Base-by-base conservation (phyloP, 2,329 filamentous ascomycete genomes). In the Berkeleyomyces rouxiae region DNA sequence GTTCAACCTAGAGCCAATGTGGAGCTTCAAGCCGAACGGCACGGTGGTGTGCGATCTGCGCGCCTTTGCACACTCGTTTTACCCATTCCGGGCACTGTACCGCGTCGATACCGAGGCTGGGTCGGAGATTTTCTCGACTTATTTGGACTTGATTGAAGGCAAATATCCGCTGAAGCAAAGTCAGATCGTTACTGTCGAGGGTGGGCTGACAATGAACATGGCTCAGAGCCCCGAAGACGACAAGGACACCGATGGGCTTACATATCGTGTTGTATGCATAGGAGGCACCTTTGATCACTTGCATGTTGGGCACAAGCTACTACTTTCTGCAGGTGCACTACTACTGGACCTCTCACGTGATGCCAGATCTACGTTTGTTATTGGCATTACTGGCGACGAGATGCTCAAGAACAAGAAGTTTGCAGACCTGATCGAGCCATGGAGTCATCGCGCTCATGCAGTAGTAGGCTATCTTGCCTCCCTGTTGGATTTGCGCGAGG, bases 261-360 rank as follows among this genome's bases (percentile, higher is more conserved):
- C 53, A 6, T 65, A 62, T 40, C n/a, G 36, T 7, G 59, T 65
- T 10, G 86, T 95, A 59, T 88, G 86, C 61, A 82, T 97, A 10
- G 93, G 92, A 39, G 93, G 93, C 7, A 99, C 93, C 0, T 99
- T 97, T 74, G 93, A 99, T 72, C 90, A 97, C 73, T 80, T 99
- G 31, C 93, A 99, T 71, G 85, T 88, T 3, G 93, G 93, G 4
- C 93, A 99, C 76, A 99, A 97, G 74, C 79, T 97, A n/a, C 81
- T 99, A 23, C 81, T 99, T 23, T 90, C 91, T n/a, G 91, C 91
- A 65, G 88, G 87, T 0, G 82, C 85, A 0, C 81, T 96, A 63
- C 79, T 90, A 13, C 78, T 87, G 63, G 73, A 74, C 0, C 64
- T 71, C 49, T 69, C 73, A 40, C 68, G 70, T 40, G 69, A 75